These are phyloP conservation scores for Pseudogymnoascus sp. DNA, from an alignment of 2,329 filamentous ascomycete species.

Conservation along the genomic window DNA sequence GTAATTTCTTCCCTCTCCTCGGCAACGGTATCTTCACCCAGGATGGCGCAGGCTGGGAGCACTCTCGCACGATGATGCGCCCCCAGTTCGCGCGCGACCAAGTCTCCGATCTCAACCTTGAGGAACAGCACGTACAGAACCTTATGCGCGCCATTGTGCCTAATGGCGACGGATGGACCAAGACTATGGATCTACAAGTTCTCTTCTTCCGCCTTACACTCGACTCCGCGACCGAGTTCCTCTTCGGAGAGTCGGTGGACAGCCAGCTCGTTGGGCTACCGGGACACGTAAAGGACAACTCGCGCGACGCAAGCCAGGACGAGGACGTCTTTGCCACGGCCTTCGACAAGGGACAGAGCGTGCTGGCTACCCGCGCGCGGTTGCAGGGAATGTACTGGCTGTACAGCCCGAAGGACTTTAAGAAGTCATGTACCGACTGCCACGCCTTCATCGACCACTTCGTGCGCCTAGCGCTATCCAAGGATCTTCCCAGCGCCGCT, in stretches of 20 bases:
- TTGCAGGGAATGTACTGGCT: slow-evolving; percentile 20
- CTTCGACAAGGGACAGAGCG: slow-evolving; percentile 39
- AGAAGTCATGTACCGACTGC: slow-evolving; percentile 20
- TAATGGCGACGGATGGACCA: slow-evolving; percentile 39
- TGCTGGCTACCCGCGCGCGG: slow-evolving; percentile 17
- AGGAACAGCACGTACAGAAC: slow-evolving; percentile 59
- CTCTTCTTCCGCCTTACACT: slow-evolving; percentile 55
- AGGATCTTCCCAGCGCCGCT: slow-evolving; percentile 6
- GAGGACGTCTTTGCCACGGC: slow-evolving; percentile 36
- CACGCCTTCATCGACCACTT: slow-evolving; percentile 42
- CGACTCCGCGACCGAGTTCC: slow-evolving; percentile 43
- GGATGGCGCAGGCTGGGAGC: slow-evolving; percentile 26
- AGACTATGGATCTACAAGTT: slow-evolving; percentile 50
- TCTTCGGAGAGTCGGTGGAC: slow-evolving; percentile 50
- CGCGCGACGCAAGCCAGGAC: not conserved
- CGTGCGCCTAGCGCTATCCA: slow-evolving; percentile 32
- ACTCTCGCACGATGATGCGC: slow-evolving; percentile 38
- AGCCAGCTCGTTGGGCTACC: slow-evolving; percentile 19
- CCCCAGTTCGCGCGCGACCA: slow-evolving; percentile 48
- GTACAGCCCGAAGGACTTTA: slow-evolving; percentile 29
- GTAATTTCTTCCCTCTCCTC: slow-evolving; percentile 35
- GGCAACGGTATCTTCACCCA: slow-evolving; percentile 28
- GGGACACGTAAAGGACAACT: not conserved
- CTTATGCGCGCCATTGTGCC: slow-evolving; percentile 51
- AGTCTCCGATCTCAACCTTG: slow-evolving; percentile 59